These are phyloP conservation scores for Debaryomyces subglobosus DNA, from an alignment of 1,139 yeast genomes.

Conservation along the genomic window DNA sequence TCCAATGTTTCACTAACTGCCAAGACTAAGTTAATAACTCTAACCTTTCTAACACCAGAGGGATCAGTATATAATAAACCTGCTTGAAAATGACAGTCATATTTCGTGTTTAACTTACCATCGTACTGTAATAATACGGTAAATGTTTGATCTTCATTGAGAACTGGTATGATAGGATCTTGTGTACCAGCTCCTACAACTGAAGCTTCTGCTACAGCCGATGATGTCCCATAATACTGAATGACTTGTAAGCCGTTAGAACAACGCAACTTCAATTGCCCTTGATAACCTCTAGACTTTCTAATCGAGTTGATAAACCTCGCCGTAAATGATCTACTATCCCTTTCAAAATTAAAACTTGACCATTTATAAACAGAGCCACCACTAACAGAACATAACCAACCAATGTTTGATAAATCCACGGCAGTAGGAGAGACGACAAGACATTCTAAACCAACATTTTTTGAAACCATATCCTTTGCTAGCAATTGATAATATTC, in stretches of 20 bases:
- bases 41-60: constrained; percentile 76
- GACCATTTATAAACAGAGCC: constrained; percentile 72
- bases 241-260: constrained; percentile 86
- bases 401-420: constrained; percentile 75
- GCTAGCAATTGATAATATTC: constrained; percentile 67
- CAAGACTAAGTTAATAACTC: constrained; percentile 81
- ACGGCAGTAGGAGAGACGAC: constrained; percentile 67
- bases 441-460: constrained; percentile 78
- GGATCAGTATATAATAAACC: constrained; percentile 83
- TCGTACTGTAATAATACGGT: constrained; percentile 78
- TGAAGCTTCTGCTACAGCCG: constrained; percentile 30
- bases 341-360: constrained; percentile 68
- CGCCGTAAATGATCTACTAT: constrained; percentile 66
- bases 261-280: constrained; percentile 81
- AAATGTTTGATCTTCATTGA: constrained; percentile 66
- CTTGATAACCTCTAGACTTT: constrained; percentile 69
- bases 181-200: constrained; percentile 38
- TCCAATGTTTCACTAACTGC: constrained; percentile 77
- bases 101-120: constrained; percentile 68
- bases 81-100: constrained; percentile 89
- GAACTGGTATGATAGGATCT: constrained; percentile 74
- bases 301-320: constrained; percentile 56
- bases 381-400: constrained; percentile 69
- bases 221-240: constrained; percentile 67
- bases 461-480: constrained; percentile 55